phyloP scores from a whole-genome alignment of 2,329 filamentous ascomycete genomes.

The Coniochaeta pulveracea region DNA sequence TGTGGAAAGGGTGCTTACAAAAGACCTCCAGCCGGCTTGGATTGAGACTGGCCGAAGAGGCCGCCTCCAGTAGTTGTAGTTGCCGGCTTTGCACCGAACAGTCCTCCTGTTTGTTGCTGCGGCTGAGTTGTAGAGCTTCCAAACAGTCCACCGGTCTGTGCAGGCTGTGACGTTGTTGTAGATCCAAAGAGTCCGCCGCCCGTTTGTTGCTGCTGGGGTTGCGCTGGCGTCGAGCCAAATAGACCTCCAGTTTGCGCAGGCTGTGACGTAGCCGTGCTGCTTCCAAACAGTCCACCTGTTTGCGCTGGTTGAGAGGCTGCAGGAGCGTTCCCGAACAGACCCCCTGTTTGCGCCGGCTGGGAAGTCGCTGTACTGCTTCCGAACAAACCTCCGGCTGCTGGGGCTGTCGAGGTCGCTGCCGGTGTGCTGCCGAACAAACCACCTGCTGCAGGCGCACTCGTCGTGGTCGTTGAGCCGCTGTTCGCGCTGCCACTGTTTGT shows the following conservation, averaged over 20 bases:
- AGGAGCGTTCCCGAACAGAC: slow-evolving; percentile 12
- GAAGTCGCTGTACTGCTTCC: slow-evolving; percentile 14
- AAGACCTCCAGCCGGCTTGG: slow-evolving; percentile 10
- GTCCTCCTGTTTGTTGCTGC: slow-evolving; percentile 9
- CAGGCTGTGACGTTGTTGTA: slow-evolving; percentile 14
- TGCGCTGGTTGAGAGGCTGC: slow-evolving; percentile 7
- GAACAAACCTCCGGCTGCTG: slow-evolving; percentile 17
- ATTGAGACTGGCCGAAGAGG: slow-evolving; percentile 22
- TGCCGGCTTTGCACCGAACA: slow-evolving; percentile 12
- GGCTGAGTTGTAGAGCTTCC: slow-evolving; percentile 14
- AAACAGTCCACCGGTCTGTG: slow-evolving; percentile 19
- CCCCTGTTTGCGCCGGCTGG: slow-evolving; percentile 19
- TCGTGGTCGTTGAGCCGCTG: no score
- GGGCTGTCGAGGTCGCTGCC: slow-evolving; percentile 13
- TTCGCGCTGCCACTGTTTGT: slow-evolving; percentile 8
- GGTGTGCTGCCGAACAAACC: slow-evolving; percentile 19
- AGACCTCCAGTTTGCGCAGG: slow-evolving; percentile 12
- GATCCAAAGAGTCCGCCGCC: slow-evolving; percentile 19
- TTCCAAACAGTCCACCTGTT: slow-evolving; percentile 18
- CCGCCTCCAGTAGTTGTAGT: slow-evolving; percentile 17
- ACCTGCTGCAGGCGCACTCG: slow-evolving; percentile 20
- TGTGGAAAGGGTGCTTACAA: slow-evolving; percentile 13
- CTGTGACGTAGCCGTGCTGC: slow-evolving; percentile 14
- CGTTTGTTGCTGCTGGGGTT: slow-evolving; percentile 9
- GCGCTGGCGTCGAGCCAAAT: slow-evolving; percentile 12